phyloP scores from a whole-genome alignment of 2,329 filamentous ascomycete species.

The Paraphoma chrysanthemicola region DNA sequence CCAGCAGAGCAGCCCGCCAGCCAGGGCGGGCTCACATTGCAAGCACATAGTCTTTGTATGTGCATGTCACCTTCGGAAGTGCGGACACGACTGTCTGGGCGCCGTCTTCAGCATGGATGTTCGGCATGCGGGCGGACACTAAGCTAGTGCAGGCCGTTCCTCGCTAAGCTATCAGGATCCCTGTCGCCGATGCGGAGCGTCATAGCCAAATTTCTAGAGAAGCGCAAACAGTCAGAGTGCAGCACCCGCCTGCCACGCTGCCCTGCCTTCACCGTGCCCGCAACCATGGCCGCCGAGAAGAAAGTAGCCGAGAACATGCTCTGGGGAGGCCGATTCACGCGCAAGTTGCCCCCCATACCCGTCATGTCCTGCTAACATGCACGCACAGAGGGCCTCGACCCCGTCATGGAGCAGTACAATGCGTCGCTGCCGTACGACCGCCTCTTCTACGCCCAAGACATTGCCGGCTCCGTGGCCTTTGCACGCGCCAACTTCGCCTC shows the following conservation, averaged over 20 bases:
- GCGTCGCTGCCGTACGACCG: constrained; percentile 81
- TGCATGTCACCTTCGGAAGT: neutral
- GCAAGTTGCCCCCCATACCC: constrained; percentile 29
- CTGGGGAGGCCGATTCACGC: constrained; percentile 47
- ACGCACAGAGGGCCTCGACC: constrained; percentile 74
- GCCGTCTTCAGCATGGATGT: neutral
- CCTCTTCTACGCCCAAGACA: constrained; percentile 79
- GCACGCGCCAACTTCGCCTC: constrained; percentile 79
- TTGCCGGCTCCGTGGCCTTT: constrained; percentile 80
- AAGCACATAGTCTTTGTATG: neutral
- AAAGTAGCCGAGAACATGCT: constrained; percentile 49
- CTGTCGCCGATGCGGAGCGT: constrained; percentile 34
- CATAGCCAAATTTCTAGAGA: constrained; percentile 24
- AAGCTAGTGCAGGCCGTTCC: neutral
- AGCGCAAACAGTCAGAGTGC: constrained; percentile 30
- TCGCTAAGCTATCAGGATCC: constrained; percentile 8
- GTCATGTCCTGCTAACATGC: too few species aligned
- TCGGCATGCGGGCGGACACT: neutral
- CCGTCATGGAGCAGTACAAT: constrained; percentile 87
- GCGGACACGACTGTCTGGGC: neutral
- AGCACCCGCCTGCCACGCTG: neutral
- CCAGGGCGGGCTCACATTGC: neutral
- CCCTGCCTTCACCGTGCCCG: neutral
- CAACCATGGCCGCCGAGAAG: constrained; percentile 42
- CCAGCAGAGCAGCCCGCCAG: neutral